Percentiles rank a stretch among this genome's conserved stretches.
These are phyloP conservation scores for Pyrenochaeta sp. DNA, from an alignment of 2,329 filamentous ascomycete species.

Conservation along the genomic window DNA sequence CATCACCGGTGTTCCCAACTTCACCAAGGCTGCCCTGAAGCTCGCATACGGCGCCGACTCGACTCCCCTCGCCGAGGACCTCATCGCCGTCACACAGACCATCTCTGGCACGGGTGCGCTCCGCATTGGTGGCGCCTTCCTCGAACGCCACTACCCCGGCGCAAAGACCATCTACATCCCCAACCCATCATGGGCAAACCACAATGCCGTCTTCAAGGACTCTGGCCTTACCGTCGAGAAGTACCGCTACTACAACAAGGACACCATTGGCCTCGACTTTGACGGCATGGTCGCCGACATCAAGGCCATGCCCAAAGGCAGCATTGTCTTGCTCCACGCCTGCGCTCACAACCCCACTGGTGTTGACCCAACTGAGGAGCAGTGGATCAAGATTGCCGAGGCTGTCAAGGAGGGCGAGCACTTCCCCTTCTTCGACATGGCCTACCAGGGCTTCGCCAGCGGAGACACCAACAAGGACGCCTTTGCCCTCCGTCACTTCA, in stretches of 20 bases:
- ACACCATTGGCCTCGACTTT: conserved; percentile 97
- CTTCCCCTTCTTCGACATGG: conserved; percentile 99
- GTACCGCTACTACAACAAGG: conserved; percentile 99
- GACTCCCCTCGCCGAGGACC: conserved; percentile 73
- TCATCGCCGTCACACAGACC: conserved; percentile 92
- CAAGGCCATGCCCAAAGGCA: conserved; percentile 84
- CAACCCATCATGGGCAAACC: conserved; percentile 96
- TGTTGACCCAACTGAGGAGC: conserved; percentile 88
- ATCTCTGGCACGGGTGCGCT: conserved; percentile 98
- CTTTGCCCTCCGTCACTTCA: conserved; percentile 91
- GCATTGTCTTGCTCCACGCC: conserved; percentile 92
- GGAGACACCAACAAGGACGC: conserved; percentile 92
- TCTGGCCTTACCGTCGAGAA: conserved; percentile 88
- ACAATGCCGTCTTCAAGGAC: conserved; percentile 95
- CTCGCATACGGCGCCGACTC: conserved; percentile 90
- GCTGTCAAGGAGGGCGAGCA: conserved; percentile 86
- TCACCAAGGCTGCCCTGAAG: conserved; percentile 89
- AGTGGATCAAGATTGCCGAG: conserved; percentile 90
- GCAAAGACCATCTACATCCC: conserved; percentile 97
- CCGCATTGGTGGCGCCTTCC: conserved; percentile 92
- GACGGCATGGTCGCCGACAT: conserved; percentile 91
- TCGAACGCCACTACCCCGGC: conserved; percentile 88
- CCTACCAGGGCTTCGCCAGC: conserved; percentile 97
- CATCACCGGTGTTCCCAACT: conserved; percentile 94
- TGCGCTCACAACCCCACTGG: conserved; percentile 98